Base-by-base conservation (phyloP, 2,329 filamentous ascomycete genomes). In the Orbilia blumenaviensis region DNA sequence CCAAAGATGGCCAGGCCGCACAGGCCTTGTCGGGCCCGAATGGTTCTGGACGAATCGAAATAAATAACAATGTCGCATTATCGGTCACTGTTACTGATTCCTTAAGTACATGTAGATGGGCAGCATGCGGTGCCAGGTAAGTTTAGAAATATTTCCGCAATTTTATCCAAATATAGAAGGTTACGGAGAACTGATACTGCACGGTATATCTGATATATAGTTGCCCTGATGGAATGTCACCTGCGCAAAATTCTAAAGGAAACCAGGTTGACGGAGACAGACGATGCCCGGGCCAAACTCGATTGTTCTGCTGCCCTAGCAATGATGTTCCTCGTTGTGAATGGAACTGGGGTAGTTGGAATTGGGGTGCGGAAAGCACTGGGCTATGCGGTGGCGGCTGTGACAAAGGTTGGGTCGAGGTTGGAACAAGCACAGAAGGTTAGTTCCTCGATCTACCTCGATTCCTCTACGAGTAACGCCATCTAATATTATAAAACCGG, bases 281-380 rank as follows among this genome's bases (percentile, higher is more conserved):
- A 56, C 16, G 52, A 16, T 56, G 52, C 16, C n/a, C 32, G 12
- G 32, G 18, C 9, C 52, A 56, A 4, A 38, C 32, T 25, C 21
- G 52, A 25, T 38, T 56, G 18, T 56, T 56, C 52, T 56, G 52
- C 52, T 56, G 52, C n/a, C 52, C 52, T 8, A 56, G 52, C 14
- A 56, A 56, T 56, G 52, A 56, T 25, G 52, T 56, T 23, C 52
- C 52, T 16, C 52, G 52, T 8, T 56, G 52, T 38, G 52, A 56
- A 38, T 56, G 52, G 52, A 56, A 56, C 52, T 56, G 52, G 52
- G 52, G 52, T 38, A 56, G 52, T 25, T 56, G 52, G 52, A 56
- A 56, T 14, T 56, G 52, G 52, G 52, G 16, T 8, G 52, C 52
- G 10, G 52, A 56, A 25, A 56, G 38, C 52, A 38, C 52, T 8